Conservation (phyloP, 1,284 basidiomycete species). For the Boletus albobrunnescens region DNA sequence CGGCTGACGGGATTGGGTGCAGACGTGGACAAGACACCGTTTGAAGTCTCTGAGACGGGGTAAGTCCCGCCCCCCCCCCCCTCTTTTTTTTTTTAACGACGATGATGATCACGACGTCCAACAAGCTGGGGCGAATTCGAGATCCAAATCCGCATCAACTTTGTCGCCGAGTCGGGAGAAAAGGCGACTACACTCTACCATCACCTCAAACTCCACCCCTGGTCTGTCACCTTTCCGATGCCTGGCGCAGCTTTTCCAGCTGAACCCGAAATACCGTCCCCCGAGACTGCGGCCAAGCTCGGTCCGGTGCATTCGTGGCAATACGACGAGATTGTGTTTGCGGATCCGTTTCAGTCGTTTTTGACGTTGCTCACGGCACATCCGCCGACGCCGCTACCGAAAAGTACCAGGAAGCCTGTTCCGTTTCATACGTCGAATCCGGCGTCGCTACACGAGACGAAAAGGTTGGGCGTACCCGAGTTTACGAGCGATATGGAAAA, state of each 20-base stretch:
- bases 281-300: constrained; percentile 58
- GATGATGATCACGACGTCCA: background rate
- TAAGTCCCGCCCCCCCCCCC: too few relatives aligned
- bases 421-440: constrained; percentile 69
- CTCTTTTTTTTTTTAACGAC: constrained; percentile 1
- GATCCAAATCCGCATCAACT: constrained; percentile 89
- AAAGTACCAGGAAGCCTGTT: constrained; percentile 56
- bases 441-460: constrained; percentile 58
- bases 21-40: constrained; percentile 93
- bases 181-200: constrained; percentile 87
- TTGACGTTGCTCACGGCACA: constrained; percentile 78
- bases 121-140: constrained; percentile 99
- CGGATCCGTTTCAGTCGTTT: constrained; percentile 89
- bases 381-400: constrained; percentile 81
- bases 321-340: constrained; percentile 97
- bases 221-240: constrained; percentile 48
- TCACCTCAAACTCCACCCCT: constrained; percentile 95
- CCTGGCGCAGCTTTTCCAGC: constrained; percentile 25
- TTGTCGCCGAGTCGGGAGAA: constrained; percentile 88
- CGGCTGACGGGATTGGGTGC: background rate
- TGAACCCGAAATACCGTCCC: constrained; percentile 60
- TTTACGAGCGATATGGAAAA: constrained; percentile 81
- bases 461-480: constrained; percentile 66
- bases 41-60: constrained; percentile 94
- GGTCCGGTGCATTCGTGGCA: constrained; percentile 97